Evolutionary conservation across 371 early-diverging fungal genomes (phyloP).

Genomic region (Chytridium lagenaria): DNA sequence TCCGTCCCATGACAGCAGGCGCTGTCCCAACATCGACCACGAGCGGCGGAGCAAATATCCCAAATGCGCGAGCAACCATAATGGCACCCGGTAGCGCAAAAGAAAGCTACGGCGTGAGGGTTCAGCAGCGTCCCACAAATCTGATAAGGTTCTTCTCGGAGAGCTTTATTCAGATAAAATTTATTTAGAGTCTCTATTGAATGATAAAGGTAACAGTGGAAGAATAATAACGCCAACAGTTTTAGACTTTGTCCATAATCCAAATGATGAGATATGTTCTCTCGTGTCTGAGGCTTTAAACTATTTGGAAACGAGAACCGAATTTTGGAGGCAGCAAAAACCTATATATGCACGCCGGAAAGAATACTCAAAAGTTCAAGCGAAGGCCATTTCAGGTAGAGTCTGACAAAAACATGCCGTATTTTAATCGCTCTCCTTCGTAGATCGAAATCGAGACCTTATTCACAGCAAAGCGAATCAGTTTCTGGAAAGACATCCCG

Average conservation of each 20-base stretch:
- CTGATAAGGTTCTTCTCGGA: constrained; percentile 51
- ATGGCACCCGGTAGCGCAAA: background rate
- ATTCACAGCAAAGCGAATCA: constrained; percentile 29
- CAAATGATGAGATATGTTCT: constrained; percentile 45
- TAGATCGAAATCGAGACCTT: constrained; percentile 35
- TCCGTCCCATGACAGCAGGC: background rate
- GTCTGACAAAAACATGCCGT: background rate
- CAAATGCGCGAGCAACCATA: background rate
- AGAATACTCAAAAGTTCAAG: constrained; percentile 37
- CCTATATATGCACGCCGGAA: constrained; percentile 54
- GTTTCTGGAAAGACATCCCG: constrained; percentile 21
- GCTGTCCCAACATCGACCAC: background rate
- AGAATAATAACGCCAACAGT: background rate
- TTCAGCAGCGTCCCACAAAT: constrained; percentile 11
- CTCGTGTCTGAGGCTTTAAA: constrained; percentile 50
- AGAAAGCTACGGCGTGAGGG: background rate
- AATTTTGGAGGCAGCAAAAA: constrained; percentile 64
- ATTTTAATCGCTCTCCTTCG: background rate
- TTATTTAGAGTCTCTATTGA: constrained; percentile 50
- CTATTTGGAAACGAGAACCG: constrained; percentile 56
- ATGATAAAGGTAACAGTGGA: constrained; percentile 33
- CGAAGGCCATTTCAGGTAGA: constrained; percentile 36
- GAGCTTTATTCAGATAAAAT: constrained; percentile 57
- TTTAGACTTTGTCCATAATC: constrained; percentile 49
- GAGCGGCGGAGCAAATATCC: background rate